phyloP scores from a whole-genome alignment of 148 eudicot species.

The Cornus suecica region DNA sequence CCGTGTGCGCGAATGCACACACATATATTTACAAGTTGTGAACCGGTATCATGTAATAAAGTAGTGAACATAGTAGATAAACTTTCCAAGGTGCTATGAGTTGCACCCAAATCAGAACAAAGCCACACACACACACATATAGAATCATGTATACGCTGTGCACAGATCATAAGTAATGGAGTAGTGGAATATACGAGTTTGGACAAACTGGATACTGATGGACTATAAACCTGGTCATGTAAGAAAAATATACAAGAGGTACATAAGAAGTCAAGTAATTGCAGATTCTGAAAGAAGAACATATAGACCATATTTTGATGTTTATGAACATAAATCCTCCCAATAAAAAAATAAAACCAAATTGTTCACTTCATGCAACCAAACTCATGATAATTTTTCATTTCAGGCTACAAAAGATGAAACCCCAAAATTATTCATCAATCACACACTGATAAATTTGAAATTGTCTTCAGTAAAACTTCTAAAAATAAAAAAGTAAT shows the following conservation, averaged over 20 bases:
- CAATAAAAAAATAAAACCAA: background rate
- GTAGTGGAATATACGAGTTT: too few relatives aligned
- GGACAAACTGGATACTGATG: background rate
- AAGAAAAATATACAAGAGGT: background rate
- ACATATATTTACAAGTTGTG: too few relatives aligned
- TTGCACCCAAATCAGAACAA: too few relatives aligned
- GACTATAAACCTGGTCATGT: background rate
- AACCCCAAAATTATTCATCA: background rate
- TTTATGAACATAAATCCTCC: background rate
- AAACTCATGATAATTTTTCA: background rate
- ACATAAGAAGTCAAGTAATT: too few relatives aligned
- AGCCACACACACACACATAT: too few relatives aligned
- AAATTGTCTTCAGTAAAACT: background rate
- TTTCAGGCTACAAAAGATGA: background rate
- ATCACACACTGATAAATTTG: background rate
- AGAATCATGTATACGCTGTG: too few relatives aligned
- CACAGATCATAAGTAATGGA: too few relatives aligned
- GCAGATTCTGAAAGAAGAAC: background rate
- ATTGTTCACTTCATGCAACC: background rate
- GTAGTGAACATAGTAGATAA: too few relatives aligned
- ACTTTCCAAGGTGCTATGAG: too few relatives aligned
- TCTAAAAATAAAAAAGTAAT: too few relatives aligned
- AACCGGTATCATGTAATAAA: too few relatives aligned
- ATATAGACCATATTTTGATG: background rate
- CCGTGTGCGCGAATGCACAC: too few relatives aligned